Percentiles rank a stretch among this genome's conserved stretches.
phyloP scores from a whole-genome alignment of 805 yeast species.

The Candida vaughaniae region DNA sequence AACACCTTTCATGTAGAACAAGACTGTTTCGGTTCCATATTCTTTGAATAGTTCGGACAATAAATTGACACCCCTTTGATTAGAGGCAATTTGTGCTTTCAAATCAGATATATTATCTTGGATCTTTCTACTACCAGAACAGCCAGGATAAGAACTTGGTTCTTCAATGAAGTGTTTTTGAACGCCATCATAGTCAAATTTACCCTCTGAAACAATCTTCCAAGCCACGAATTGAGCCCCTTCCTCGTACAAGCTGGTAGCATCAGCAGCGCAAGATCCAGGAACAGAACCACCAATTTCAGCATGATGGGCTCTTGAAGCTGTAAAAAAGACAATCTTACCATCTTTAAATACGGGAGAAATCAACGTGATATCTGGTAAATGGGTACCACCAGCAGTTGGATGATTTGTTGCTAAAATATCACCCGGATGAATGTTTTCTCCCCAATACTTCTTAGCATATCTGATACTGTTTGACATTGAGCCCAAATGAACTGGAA shows the following conservation, averaged over 20 bases:
- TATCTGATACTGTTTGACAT: conserved; percentile 76
- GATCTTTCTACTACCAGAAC: conserved; percentile 16
- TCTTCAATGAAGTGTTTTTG: conserved; percentile 14
- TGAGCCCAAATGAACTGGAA: conserved; percentile 83
- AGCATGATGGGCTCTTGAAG: conserved; percentile 21
- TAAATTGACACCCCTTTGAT: conserved; percentile 73
- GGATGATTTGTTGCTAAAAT: conserved; percentile 79
- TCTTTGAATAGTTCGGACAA: conserved; percentile 59
- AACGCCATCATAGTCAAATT: conserved; percentile 17
- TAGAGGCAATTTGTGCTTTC: conserved; percentile 84
- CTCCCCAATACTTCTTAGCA: conserved; percentile 65
- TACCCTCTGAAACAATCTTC: conserved; percentile 16
- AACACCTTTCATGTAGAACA: conserved; percentile 78
- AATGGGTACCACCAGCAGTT: conserved; percentile 76
- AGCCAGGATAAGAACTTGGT: conserved; percentile 17
- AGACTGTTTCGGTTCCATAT: conserved; percentile 56
- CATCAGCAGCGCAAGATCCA: conserved; percentile 16
- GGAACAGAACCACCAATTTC: conserved; percentile 20
- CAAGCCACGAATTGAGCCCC: conserved; percentile 17
- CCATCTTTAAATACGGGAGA: conserved; percentile 19
- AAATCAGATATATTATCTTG: conserved; percentile 44
- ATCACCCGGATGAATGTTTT: conserved; percentile 66
- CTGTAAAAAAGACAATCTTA: conserved; percentile 14
- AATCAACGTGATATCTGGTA: conserved; percentile 55
- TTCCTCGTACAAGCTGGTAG: conserved; percentile 16